Evolutionary conservation across 2,329 filamentous ascomycete genomes (phyloP).

Genomic region (Aspergillus fumigatus): DNA sequence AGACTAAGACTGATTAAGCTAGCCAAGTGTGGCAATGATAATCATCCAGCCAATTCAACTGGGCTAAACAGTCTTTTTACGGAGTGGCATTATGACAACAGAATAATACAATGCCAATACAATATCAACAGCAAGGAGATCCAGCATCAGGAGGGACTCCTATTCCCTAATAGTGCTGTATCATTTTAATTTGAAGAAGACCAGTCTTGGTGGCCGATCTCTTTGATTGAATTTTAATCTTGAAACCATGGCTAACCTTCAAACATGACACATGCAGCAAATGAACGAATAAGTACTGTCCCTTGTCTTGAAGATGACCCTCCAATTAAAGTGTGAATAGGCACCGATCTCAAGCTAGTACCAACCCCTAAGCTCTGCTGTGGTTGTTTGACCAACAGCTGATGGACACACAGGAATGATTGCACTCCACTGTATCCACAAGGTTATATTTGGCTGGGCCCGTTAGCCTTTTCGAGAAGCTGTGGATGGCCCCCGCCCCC

Average conservation of each 20-base stretch:
- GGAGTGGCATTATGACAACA: background rate
- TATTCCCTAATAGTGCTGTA: background rate
- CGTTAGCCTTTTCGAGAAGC: background rate
- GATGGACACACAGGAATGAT: conserved; percentile 12
- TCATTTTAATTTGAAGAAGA: background rate
- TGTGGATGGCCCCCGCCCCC: conserved; percentile 13
- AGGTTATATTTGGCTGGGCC: conserved; percentile 19
- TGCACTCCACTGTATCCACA: conserved; percentile 6
- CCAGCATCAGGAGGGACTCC: no score
- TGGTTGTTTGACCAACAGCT: conserved; percentile 13
- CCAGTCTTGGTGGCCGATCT: background rate
- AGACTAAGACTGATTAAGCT: background rate
- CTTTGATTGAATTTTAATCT: background rate
- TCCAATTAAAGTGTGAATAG: conserved; percentile 11
- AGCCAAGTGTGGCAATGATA: conserved; percentile 9
- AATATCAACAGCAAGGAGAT: background rate
- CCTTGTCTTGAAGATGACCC: background rate
- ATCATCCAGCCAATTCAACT: background rate
- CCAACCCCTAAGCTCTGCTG: conserved; percentile 3
- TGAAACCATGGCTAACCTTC: conserved; percentile 10
- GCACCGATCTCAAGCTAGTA: conserved; percentile 14
- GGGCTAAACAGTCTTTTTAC: background rate
- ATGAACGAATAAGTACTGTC: background rate
- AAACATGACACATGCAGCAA: background rate
- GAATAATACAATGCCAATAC: background rate